A percentile compares a stretch with the other conserved stretches of the same genome.
Evolutionary conservation across 1,139 yeast species (phyloP).

Genomic region (Geotrichum histeridarum): DNA sequence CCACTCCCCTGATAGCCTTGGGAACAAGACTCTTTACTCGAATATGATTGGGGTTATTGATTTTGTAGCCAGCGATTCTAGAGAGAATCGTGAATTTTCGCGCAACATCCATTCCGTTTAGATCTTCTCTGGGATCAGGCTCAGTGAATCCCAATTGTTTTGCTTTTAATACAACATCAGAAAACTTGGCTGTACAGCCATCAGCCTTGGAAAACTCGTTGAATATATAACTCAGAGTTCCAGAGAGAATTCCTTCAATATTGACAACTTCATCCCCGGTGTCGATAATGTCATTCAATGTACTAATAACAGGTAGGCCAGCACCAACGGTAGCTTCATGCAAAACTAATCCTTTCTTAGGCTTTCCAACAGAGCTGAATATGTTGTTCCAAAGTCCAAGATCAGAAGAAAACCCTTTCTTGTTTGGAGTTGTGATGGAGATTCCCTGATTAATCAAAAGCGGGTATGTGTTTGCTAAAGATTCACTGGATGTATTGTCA

Average conservation of each 20-base stretch:
- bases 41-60: conserved; percentile 79
- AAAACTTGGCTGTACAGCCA: conserved; percentile 58
- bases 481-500: conserved; percentile 86
- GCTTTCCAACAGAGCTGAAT: conserved; percentile 47
- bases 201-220: conserved; percentile 79
- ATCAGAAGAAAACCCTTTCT: conserved; percentile 90
- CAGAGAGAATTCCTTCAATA: conserved; percentile 94
- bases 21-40: conserved; percentile 94
- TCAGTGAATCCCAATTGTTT: conserved; percentile 93
- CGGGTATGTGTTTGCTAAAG: conserved; percentile 73
- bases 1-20: conserved; percentile 67
- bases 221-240: conserved; percentile 93
- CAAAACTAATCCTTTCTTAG: conserved; percentile 73
- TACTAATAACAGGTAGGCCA: conserved; percentile 87
- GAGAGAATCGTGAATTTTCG: conserved; percentile 95
- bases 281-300: conserved; percentile 75
- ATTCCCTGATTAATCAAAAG: conserved; percentile 68
- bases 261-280: conserved; percentile 90
- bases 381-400: conserved; percentile 71
- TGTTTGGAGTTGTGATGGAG: conserved; percentile 95
- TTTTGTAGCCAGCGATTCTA: conserved; percentile 79
- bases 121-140: conserved; percentile 98
- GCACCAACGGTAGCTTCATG: conserved; percentile 99
- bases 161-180: conserved; percentile 84
- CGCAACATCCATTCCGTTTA: conserved; percentile 96